Base-by-base conservation (phyloP, 208 protist species). In the Acanthamoeba castellanii region DNA sequence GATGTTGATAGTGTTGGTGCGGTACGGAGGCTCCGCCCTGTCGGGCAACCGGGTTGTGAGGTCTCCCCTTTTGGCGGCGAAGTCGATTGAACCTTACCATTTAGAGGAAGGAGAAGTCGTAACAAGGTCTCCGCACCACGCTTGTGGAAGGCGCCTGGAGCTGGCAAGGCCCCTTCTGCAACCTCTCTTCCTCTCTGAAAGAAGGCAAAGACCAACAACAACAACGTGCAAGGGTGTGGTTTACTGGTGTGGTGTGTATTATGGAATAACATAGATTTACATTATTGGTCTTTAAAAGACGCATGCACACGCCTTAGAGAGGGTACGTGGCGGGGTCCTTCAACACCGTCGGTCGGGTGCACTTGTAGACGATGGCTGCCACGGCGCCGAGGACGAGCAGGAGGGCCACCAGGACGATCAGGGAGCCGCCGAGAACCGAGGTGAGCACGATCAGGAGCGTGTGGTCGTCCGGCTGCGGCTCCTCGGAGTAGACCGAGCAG, bases 41-140 rank as follows among this genome's bases (percentile, higher is more conserved):
- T n/a, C 52, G 52, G 52, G 52, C 52, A 57, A 57, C 52, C 52
- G 52, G 52, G 52, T 57, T 57, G 52, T 57, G 52, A 57, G 52
- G 52, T 57, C 52, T 57, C 52, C 11, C 52, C 52, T 7, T 57
- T 57, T 57, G 52, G 52, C 16, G 68, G 68, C 68, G 32, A 76
- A 76, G 68, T 76, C 68, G 91, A 81, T 74, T 95, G 76, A 95
- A 95, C 72, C 57, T 84, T 68, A 93, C 66, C 84, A 89, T 95
- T 93, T 95, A 95, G 94, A 95, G 94, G 94, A 95, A 95, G 94
- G 85, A 95, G 94, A 95, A 93, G 94, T 95, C 94, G 94, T 95
- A 95, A 95, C 94, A 95, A 95, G 94, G 94, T 95, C 50, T 95
- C 82, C 94, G 94, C 92, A 95, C n/a, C n/a, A n/a, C n/a, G n/a